Conservation (phyloP, 2,329 filamentous ascomycete species). For the Didymella pinodella region DNA sequence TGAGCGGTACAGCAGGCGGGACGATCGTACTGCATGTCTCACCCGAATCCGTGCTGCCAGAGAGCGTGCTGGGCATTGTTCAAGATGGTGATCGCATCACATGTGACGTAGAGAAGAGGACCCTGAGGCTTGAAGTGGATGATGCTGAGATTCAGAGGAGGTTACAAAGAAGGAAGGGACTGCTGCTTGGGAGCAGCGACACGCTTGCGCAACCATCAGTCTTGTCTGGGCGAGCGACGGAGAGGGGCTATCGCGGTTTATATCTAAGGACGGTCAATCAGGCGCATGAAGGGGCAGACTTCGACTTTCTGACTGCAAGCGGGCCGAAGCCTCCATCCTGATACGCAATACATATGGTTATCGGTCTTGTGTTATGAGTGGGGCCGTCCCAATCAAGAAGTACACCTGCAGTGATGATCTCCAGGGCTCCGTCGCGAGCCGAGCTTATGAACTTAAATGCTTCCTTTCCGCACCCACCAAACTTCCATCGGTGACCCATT, state of each 20-base stretch:
- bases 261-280: slow-evolving; percentile 68
- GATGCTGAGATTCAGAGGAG: slow-evolving; percentile 54
- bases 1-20: slow-evolving; percentile 64
- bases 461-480: neutral
- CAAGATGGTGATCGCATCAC: slow-evolving; percentile 58
- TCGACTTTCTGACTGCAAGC: slow-evolving; percentile 63
- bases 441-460: slow-evolving; percentile 2
- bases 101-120: slow-evolving; percentile 55
- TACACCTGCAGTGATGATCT: neutral
- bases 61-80: slow-evolving; percentile 60
- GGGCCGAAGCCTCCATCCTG: slow-evolving; percentile 18
- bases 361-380: neutral
- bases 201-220: slow-evolving; percentile 14
- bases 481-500: neutral
- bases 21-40: slow-evolving; percentile 63
- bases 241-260: slow-evolving; percentile 65
- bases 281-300: slow-evolving; percentile 65
- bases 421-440: neutral
- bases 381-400: slow-evolving; percentile 2
- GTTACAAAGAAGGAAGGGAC: slow-evolving; percentile 43
- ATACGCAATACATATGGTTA: neutral
- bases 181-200: slow-evolving; percentile 30
- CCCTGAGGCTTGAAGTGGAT: slow-evolving; percentile 53
- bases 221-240: slow-evolving; percentile 15
- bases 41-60: slow-evolving; percentile 59